Base-by-base conservation (phyloP, 2,329 filamentous ascomycete genomes). In the Cryphonectria parasitica region DNA sequence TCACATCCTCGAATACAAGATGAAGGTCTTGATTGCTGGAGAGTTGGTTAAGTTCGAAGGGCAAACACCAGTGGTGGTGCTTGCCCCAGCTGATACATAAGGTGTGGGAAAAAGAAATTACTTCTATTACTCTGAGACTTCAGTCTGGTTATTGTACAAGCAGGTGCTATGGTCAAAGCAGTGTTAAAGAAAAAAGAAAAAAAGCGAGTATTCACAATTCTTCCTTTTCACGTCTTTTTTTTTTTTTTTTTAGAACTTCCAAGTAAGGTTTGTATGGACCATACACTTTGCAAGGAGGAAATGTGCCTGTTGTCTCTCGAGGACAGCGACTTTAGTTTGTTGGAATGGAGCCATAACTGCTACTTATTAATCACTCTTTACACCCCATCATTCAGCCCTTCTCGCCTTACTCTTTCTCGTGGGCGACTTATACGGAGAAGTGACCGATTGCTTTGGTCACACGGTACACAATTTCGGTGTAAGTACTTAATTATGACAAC, bases 1-100 rank as follows among this genome's bases (percentile, higher is more conserved):
- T 0, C 77, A 79, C 54, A 60, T 34, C 0, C 10, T 78, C 0
- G 71, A 68, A 5, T 79, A 77, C 76, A 70, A 69, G 52, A 41
- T 74, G 43, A 60, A 60, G 5, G 6, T 73, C 15, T 36, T 31
- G 0, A 67, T 72, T 4, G 68, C 62, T 1, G 72, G 70, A 0
- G 61, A 69, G 56, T 39, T 56, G 1, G n/a, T 69, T 2, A 67
- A 62, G 22, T 17, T 67, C 7, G 67, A 69, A 34, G 28, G 28
- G 31, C 63, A 67, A 31, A 25, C 8, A 34, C 28, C n/a, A 36
- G 58, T 71, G 25, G 19, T 36, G n/a, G 62, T 71, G 17, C 31
- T 69, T 15, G 67, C 49, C 45, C 10, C 45, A 7, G 28, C 15
- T 13, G 54, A 58, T 1, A 58, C 54, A 56, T 56, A 25, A 58